Conservation (phyloP, 768 basidiomycete genomes). For the Hirschioporus abietinus region DNA sequence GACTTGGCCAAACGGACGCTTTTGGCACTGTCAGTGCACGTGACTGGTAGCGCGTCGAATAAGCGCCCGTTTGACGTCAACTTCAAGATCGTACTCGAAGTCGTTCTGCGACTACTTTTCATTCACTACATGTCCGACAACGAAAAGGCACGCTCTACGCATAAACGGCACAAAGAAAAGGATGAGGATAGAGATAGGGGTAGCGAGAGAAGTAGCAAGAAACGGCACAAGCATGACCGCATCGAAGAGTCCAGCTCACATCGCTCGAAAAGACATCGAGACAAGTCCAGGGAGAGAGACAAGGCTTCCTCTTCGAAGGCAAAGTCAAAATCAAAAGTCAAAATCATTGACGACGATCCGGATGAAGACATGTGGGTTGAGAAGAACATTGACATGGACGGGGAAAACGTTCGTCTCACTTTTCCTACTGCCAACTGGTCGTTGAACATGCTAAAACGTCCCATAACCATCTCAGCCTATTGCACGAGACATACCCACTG, state of each 20-base stretch:
- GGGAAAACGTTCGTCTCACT: conserved; percentile 56
- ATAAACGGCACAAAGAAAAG: neutral
- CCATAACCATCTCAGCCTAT: conserved; percentile 39
- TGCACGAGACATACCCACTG: conserved; percentile 71
- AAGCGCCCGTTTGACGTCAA: neutral
- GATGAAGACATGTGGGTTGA: conserved; percentile 83
- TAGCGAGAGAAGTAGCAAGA: neutral
- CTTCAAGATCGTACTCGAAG: neutral
- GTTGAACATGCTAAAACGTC: conserved; percentile 8
- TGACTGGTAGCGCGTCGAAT: too few species aligned
- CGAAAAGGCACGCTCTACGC: neutral
- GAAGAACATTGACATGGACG: conserved; percentile 78
- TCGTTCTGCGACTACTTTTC: neutral
- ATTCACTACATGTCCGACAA: neutral
- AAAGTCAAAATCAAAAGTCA: conserved; percentile 18
- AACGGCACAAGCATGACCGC: neutral
- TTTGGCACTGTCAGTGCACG: too few species aligned
- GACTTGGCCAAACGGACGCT: neutral
- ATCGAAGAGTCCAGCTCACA: neutral
- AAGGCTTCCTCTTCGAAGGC: neutral
- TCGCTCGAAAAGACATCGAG: neutral
- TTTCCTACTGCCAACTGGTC: conserved; percentile 10
- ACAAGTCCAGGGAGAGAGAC: neutral
- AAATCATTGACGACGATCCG: conserved; percentile 59
- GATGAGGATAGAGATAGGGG: neutral